phyloP scores from a whole-genome alignment of 495 filamentous ascomycete genomes.

The Trichoderma orchidacearum region DNA sequence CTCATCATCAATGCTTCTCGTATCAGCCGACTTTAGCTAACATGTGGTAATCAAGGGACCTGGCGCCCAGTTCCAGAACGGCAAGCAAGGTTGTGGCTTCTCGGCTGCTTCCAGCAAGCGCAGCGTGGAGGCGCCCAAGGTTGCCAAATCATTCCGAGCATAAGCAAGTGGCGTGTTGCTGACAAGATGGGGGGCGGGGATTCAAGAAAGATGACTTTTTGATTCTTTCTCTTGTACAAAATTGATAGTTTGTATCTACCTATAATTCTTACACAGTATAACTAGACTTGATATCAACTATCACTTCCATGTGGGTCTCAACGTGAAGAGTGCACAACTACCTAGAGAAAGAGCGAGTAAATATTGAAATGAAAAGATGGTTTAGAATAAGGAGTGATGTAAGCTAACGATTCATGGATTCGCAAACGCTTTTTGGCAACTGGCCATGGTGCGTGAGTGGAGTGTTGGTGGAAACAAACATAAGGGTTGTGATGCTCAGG shows the following conservation, averaged over 20 bases:
- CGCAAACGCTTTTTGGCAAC: too few species aligned
- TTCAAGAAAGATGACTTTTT: background rate
- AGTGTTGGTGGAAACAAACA: too few species aligned
- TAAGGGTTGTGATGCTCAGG: too few species aligned
- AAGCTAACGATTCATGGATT: too few species aligned
- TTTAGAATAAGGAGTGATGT: too few species aligned
- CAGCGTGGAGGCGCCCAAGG: background rate
- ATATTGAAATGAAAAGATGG: too few species aligned
- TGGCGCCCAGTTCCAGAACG: conserved; percentile 23
- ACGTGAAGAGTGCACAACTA: too few species aligned
- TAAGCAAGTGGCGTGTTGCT: background rate
- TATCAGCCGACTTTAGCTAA: too few species aligned
- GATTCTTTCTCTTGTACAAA: background rate
- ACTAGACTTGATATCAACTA: background rate
- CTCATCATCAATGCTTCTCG: too few species aligned
- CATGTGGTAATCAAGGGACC: too few species aligned
- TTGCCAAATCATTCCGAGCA: background rate
- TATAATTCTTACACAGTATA: background rate
- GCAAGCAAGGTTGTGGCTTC: conserved; percentile 35
- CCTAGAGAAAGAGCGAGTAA: too few species aligned
- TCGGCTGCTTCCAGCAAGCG: background rate
- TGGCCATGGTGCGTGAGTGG: too few species aligned
- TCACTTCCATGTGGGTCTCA: background rate
- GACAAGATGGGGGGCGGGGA: background rate
- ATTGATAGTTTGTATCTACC: background rate